Percentiles rank a stretch among this genome's conserved stretches.
These are phyloP conservation scores for Dillenia suffruticosa DNA, from an alignment of 164 flowering plant genomes.

Conservation along the genomic window DNA sequence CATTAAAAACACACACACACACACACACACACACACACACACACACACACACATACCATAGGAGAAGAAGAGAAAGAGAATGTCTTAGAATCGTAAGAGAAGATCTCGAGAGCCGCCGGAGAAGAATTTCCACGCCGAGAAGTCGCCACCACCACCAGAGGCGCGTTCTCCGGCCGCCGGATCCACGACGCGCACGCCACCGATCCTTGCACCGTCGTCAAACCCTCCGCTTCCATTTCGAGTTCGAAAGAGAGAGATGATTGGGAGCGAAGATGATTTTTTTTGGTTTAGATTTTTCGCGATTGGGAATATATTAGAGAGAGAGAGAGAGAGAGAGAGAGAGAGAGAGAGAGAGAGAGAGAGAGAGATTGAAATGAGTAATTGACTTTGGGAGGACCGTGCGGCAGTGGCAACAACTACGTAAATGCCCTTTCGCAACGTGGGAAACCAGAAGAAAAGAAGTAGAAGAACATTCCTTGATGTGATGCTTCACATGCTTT, in stretches of 20 bases:
- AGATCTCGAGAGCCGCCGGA: conserved; percentile 55
- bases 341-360: no score
- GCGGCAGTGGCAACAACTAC: no score
- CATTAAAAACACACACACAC: no score
- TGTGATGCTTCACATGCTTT: no score
- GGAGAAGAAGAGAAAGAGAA: conserved; percentile 70
- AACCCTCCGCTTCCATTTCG: conserved; percentile 29
- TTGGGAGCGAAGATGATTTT: background rate
- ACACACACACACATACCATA: conserved; percentile 35
- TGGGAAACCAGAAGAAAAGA: no score
- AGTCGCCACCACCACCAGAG: conserved; percentile 52
- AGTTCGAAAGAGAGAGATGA: background rate
- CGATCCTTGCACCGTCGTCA: conserved; percentile 27
- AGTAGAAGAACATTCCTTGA: no score
- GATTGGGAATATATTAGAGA: no score
- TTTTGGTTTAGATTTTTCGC: background rate
- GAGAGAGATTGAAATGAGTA: no score
- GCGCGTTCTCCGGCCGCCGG: conserved; percentile 71
- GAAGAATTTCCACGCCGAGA: conserved; percentile 26
- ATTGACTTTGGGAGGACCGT: no score
- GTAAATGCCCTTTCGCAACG: no score
- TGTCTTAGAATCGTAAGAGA: conserved; percentile 59
- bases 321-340: no score
- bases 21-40: background rate
- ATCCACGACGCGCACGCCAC: conserved; percentile 87